Evolutionary conservation across 495 filamentous ascomycete genomes (phyloP).

Genomic region (Penicillium malachiteum): DNA sequence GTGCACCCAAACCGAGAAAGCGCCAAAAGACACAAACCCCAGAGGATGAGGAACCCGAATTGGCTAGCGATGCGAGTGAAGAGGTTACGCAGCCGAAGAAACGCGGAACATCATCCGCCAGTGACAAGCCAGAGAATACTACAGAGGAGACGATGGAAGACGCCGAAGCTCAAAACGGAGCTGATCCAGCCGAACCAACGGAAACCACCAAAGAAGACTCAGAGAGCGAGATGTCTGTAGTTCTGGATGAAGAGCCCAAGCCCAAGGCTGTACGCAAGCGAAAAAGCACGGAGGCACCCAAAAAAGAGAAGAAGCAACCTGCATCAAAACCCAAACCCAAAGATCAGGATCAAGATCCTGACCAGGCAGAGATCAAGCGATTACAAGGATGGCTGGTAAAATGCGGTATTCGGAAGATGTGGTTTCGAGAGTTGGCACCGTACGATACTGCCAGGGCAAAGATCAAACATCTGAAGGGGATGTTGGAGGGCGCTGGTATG

Average conservation of each 20-base stretch:
- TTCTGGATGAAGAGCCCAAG: conserved; percentile 69
- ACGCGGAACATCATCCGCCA: conserved; percentile 8
- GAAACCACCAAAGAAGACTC: conserved; percentile 52
- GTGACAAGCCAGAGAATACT: neutral
- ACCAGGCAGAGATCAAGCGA: conserved; percentile 83
- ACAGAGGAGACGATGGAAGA: conserved; percentile 6
- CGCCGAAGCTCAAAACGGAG: conserved; percentile 28
- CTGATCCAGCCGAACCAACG: conserved; percentile 11
- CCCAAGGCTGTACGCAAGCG: conserved; percentile 53
- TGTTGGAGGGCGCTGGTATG: conserved; percentile 84
- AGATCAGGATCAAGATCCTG: conserved; percentile 54
- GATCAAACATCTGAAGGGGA: conserved; percentile 73
- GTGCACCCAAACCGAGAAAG: conserved; percentile 30
- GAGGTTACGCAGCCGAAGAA: conserved; percentile 27
- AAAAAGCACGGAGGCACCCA: conserved; percentile 31
- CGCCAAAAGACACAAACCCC: conserved; percentile 37
- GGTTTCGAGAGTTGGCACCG: conserved; percentile 76
- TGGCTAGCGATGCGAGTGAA: conserved; percentile 20
- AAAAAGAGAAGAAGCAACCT: conserved; percentile 36
- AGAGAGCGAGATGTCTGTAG: conserved; percentile 76
- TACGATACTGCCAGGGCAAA: conserved; percentile 75
- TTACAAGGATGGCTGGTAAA: conserved; percentile 85
- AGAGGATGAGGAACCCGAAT: conserved; percentile 17
- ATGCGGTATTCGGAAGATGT: conserved; percentile 92
- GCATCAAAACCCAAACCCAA: conserved; percentile 27